Conservation (phyloP, 179 eudicot genomes). For the Sideroxylon spinosum region DNA sequence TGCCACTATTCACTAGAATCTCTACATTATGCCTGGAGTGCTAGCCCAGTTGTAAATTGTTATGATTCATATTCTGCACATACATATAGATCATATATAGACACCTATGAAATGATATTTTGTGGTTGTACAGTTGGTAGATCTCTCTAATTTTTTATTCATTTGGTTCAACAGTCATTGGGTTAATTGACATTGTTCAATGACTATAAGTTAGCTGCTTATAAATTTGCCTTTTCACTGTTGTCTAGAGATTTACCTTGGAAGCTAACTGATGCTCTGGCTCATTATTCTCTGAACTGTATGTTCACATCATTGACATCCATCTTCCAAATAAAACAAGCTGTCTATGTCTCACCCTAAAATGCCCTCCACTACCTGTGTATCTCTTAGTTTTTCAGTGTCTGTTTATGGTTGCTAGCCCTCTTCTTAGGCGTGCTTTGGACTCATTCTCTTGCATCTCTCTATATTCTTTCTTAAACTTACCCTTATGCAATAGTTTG, state of each 20-base stretch:
- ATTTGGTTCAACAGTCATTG: not conserved
- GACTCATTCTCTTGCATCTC: no score
- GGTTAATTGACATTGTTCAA: slow-evolving; percentile 5
- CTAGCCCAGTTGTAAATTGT: not conserved
- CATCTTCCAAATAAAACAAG: not conserved
- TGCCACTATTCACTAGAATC: not conserved
- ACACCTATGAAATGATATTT: not conserved
- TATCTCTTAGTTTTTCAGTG: not conserved
- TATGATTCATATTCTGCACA: not conserved
- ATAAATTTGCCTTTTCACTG: not conserved
- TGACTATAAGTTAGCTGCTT: not conserved
- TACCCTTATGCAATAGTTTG: no score
- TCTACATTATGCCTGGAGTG: no score
- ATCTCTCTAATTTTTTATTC: not conserved
- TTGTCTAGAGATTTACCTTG: not conserved
- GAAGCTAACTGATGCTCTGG: not conserved
- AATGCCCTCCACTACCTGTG: not conserved
- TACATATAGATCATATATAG: not conserved
- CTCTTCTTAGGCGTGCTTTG: not conserved
- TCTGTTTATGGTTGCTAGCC: not conserved
- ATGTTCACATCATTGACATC: not conserved
- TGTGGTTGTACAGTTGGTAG: not conserved
- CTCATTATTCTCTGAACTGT: not conserved
- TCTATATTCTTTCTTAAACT: no score
- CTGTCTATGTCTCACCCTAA: not conserved